Base-by-base conservation (phyloP, 139 green algal genomes). In the Volvox reticuliferus region DNA sequence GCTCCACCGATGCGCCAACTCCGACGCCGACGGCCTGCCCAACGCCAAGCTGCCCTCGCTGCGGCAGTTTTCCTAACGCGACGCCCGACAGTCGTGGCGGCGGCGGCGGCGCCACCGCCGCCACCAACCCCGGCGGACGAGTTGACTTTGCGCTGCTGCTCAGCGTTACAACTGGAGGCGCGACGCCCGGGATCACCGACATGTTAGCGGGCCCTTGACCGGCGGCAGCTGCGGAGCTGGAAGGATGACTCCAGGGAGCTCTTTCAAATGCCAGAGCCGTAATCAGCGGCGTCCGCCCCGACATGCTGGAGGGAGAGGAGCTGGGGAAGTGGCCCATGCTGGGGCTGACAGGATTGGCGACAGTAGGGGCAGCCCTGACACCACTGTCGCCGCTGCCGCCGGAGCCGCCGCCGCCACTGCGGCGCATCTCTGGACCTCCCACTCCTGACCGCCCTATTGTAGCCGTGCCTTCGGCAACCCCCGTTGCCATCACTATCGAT, bases 161-260 rank as follows among this genome's bases (percentile, higher is more conserved):
- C 6, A 73, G 65, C 9, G 21, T 28, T 73, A 55, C 6, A 12
- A 73, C 65, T 12, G 65, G 65, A 55, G 44, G 21, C 9, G 65
- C 65, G 65, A 28, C 65, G 65, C 65, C 65, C 24, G 21, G 21
- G 9, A 30, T 24, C 65, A 28, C 65, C 12, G 24, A 73, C 65
- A 73, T 24, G 21, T 2, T 28, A 28, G 6, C 65, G 65, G 65
- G 9, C 21, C 65, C 24, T 24, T 73, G 21, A 73, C 20, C 22
- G 37, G 44, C 79, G 77, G 35, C 77, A 13, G 77, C 77, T 9
- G 44, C 79, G 44, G 24, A 44, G 44, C 32, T 26, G 32, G 32
- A 21, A 19, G 76, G 26, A n/a, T 28, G 18, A n/a, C 63, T 88
- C 82, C 82, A 88, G 20, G 82, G 82, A n/a, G 82, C 82, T 19